Conservation (phyloP, 2,329 filamentous ascomycete species). For the Diaporthe destruens region DNA sequence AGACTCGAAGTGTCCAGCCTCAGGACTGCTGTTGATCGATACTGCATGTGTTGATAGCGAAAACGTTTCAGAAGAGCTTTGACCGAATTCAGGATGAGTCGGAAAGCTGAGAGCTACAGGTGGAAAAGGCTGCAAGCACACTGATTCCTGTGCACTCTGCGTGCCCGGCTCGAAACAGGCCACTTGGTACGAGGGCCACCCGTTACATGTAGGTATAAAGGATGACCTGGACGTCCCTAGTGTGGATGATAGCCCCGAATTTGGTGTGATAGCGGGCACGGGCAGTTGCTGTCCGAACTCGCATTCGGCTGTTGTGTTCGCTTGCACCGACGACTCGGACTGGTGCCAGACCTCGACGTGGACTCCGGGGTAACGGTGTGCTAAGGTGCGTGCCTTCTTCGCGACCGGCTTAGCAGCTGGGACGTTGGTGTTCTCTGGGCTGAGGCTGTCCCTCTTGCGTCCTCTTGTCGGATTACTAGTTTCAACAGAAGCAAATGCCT, state of each 20-base stretch:
- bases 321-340: background rate
- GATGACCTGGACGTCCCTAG: background rate
- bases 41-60: background rate
- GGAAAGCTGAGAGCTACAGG: background rate
- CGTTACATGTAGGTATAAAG: background rate
- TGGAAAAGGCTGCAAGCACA: background rate
- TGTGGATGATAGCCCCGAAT: background rate
- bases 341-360: conserved; percentile 3
- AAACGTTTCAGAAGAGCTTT: background rate
- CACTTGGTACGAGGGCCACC: background rate
- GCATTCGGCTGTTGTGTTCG: background rate
- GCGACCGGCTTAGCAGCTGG: background rate
- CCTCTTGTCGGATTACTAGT: background rate
- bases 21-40: background rate
- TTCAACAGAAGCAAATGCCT: background rate
- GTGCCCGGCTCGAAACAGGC: background rate
- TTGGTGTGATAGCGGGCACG: background rate
- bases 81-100: background rate
- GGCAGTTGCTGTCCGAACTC: background rate
- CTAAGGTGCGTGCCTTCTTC: background rate
- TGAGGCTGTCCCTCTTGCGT: background rate
- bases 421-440: background rate
- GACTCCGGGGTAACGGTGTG: background rate
- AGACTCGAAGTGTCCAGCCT: background rate
- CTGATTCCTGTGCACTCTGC: background rate